A percentile compares a stretch with the other conserved stretches of the same genome.
Evolutionary conservation across 768 basidiomycete species (phyloP).

Genomic region (Dentipellis fragilis): DNA sequence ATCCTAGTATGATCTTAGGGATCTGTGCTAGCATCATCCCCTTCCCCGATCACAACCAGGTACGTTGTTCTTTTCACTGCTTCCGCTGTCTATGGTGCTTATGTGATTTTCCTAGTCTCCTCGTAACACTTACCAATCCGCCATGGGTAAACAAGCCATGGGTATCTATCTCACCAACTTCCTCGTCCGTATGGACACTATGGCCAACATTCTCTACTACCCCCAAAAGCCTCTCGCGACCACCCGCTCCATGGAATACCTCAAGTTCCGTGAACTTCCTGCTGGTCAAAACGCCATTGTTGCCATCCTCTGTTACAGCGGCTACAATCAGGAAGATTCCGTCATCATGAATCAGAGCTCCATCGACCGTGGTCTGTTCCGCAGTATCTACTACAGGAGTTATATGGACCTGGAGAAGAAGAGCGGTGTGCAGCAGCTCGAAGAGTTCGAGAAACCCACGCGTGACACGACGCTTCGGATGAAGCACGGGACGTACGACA

Average conservation of each 20-base stretch:
- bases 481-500: slow-evolving; percentile 99
- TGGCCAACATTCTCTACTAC: slow-evolving; percentile 99
- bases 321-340: slow-evolving; percentile 99
- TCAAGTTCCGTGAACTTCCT: slow-evolving; percentile 96
- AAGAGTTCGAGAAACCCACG: slow-evolving; percentile 95
- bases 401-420: slow-evolving; percentile 99
- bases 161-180: slow-evolving; percentile 98
- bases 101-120: slow-evolving; percentile 58
- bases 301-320: slow-evolving; percentile 96
- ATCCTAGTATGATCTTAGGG: slow-evolving; percentile 97
- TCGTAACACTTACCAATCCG: slow-evolving; percentile 99
- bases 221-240: slow-evolving; percentile 98
- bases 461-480: slow-evolving; percentile 88
- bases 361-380: slow-evolving; percentile 95
- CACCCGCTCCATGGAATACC: slow-evolving; percentile 98
- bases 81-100: slow-evolving; percentile 3
- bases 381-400: slow-evolving; percentile 96
- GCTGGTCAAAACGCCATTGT: slow-evolving; percentile 99
- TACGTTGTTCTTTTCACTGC: slow-evolving; percentile 26
- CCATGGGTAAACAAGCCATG: slow-evolving; percentile 99
- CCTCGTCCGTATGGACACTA: slow-evolving; percentile 98
- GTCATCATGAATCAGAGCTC: slow-evolving; percentile 99
- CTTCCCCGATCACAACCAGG: slow-evolving; percentile 99
- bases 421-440: slow-evolving; percentile 81
- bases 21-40: slow-evolving; percentile 99